phyloP scores from a whole-genome alignment of 441 rosid genomes.

The Populus hybrid region DNA sequence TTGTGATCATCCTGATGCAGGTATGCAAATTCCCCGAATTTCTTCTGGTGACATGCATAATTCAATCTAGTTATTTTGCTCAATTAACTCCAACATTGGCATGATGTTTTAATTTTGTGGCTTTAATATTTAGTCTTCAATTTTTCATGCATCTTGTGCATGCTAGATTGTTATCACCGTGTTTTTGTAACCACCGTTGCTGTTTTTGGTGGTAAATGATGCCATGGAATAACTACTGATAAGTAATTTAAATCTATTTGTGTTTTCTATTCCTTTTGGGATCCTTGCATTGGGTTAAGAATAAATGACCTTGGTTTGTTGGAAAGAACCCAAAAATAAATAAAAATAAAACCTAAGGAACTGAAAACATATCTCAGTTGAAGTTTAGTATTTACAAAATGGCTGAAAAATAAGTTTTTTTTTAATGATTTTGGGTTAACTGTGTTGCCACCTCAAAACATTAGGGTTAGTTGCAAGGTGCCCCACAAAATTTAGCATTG shows the following conservation, averaged over 20 bases:
- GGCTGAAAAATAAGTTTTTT: neutral
- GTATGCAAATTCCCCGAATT: conserved; percentile 26
- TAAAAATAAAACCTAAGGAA: neutral
- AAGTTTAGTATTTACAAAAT: neutral
- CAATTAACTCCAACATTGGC: neutral
- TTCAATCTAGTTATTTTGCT: neutral
- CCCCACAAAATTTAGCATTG: neutral
- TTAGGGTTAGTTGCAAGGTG: neutral
- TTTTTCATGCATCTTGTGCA: neutral
- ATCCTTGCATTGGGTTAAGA: neutral
- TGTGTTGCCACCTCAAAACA: neutral
- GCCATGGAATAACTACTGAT: neutral
- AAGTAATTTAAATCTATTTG: too few relatives aligned
- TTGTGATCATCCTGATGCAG: conserved; percentile 87
- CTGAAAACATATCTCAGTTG: neutral
- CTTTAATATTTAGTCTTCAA: too few relatives aligned
- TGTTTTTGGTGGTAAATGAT: neutral
- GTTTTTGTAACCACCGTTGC: neutral
- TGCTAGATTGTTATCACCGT: neutral
- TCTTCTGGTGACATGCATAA: neutral
- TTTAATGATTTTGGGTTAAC: neutral
- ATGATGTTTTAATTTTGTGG: neutral
- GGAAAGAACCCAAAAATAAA: neutral
- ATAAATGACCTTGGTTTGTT: neutral
- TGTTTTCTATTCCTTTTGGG: neutral